Base-by-base conservation (phyloP, 805 yeast genomes). In the Metschnikowia arizonensis region DNA sequence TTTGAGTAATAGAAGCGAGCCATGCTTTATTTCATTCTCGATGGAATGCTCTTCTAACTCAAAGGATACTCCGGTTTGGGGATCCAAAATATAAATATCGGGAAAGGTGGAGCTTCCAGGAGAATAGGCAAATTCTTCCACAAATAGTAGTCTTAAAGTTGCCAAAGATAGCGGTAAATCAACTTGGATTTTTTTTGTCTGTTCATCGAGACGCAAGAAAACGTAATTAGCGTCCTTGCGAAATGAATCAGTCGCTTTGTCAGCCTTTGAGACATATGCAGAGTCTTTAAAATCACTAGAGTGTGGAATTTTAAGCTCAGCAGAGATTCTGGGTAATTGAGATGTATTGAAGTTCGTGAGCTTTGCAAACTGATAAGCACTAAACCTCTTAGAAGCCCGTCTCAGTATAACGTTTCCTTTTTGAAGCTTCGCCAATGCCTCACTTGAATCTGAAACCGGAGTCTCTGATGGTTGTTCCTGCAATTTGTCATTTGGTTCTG, bases 281-380 rank as follows among this genome's bases (percentile, higher is more conserved):
- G 29, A 30, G 19, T 23, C 42, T 21, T 9, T 21, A 14, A 35
- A 21, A 8, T 31, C 42, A 14, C 18, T 31, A 12, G 42, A 29
- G 28, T 18, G 24, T 19, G 40, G 33, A 14, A 26, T 18, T 18
- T 39, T 21, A 10, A 42, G 19, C 4, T 50, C 56, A 7, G 45
- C 42, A 11, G 53, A 33, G 17, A 54, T 30, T 8, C 48, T 42
- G 9, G 56, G 52, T 15, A 48, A 45, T 19, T 41, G 50, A 8
- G 32, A 40, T 15, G 45, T 44, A n/a, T 61, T 44, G 25, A 57
- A 54, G 49, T 76, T 79, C 0, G 87, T 71, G 9, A 86, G 72
- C 56, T 85, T 86, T 1, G 95, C 88, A 64, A 83, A 83, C 58
- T 91, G 98, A 50, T 90, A 91, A 0, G 97, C 97, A 4, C 97